These are phyloP conservation scores for Bryoerythrophyllum caledonicum DNA, from an alignment of 225 moss, liverwort and hornwort genomes.

Conservation along the genomic window DNA sequence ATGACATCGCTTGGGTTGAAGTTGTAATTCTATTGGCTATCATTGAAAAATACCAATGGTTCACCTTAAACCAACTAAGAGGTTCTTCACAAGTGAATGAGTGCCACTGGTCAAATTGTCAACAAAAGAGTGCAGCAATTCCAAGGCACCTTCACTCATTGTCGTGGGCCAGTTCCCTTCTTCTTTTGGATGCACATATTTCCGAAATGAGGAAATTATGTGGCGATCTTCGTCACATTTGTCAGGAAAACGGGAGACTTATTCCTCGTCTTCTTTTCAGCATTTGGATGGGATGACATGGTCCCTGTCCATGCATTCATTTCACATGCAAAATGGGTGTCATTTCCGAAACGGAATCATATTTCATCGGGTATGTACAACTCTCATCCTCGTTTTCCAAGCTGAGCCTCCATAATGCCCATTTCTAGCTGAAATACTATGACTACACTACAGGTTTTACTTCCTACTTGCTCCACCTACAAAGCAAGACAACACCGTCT, in stretches of 20 bases:
- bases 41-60: too few species aligned
- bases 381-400: conserved; percentile 23
- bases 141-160: conserved; percentile 6
- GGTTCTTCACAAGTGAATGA: not conserved
- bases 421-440: not conserved
- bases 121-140: not conserved
- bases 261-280: not conserved
- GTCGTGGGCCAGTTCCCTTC: not conserved
- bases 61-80: too few species aligned
- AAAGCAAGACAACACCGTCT: conserved; percentile 14
- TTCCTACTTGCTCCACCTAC: conserved; percentile 25
- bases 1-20: too few species aligned
- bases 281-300: not conserved
- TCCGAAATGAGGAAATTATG: not conserved
- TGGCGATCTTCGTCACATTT: not conserved
- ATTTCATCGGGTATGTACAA: conserved; percentile 41
- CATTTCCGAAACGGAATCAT: conserved; percentile 18
- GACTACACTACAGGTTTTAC: conserved; percentile 5
- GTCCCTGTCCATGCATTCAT: not conserved
- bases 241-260: not conserved
- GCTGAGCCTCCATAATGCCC: conserved; percentile 6
- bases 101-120: not conserved
- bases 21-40: too few species aligned
- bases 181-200: not conserved
- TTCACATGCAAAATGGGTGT: not conserved